These are phyloP conservation scores for Nepenthes alata DNA, from an alignment of 179 eudicot genomes.

Conservation along the genomic window DNA sequence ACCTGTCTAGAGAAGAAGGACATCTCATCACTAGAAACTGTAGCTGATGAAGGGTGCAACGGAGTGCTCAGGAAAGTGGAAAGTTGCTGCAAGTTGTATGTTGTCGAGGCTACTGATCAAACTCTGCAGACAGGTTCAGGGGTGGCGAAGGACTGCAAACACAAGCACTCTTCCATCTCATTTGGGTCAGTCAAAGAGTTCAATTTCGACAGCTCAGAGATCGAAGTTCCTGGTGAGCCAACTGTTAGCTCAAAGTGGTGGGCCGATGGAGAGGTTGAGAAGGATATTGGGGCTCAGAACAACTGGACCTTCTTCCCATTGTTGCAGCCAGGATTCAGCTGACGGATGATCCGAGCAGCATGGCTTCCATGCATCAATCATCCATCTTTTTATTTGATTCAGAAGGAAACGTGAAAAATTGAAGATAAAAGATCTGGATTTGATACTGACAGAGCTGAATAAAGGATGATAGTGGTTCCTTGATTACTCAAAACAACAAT, in stretches of 20 bases:
- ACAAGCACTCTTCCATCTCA: conserved; percentile 29
- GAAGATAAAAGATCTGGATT: not conserved
- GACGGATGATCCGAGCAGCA: conserved; percentile 4
- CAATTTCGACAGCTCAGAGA: conserved; percentile 27
- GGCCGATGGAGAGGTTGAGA: conserved; percentile 25
- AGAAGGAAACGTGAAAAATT: conserved; percentile 2
- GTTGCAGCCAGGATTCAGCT: conserved; percentile 38
- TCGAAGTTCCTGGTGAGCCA: conserved; percentile 9
- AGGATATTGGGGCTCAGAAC: conserved; percentile 14
- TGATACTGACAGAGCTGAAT: too few species aligned
- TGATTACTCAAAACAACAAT: too few species aligned
- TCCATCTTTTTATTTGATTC: conserved; percentile 5
- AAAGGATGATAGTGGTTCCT: too few species aligned
- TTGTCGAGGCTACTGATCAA: conserved; percentile 11
- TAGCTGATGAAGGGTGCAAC: not conserved
- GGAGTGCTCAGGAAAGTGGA: not conserved
- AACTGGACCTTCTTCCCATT: conserved; percentile 41
- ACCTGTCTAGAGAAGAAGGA: conserved; percentile 13
- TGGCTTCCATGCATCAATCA: not conserved
- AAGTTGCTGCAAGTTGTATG: conserved; percentile 14
- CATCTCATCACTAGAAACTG: not conserved
- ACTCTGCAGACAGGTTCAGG: conserved; percentile 11
- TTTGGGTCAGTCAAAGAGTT: conserved; percentile 43
- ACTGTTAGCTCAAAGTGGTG: conserved; percentile 23
- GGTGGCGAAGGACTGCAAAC: conserved; percentile 17